These are phyloP conservation scores for Sphaerulina musiva DNA, from an alignment of 2,329 filamentous ascomycete genomes.

Conservation along the genomic window DNA sequence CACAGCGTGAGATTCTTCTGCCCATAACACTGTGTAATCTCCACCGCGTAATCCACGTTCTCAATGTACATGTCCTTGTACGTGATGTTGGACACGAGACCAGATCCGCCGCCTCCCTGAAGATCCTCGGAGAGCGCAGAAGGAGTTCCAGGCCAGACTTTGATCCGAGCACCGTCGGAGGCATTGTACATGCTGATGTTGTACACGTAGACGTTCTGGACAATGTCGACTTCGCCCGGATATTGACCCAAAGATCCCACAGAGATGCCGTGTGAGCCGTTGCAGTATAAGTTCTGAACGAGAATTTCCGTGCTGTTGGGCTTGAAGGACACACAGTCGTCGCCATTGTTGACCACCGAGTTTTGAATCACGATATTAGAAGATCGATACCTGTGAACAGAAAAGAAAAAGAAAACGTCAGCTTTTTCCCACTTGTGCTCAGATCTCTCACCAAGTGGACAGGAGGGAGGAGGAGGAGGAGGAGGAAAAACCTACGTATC, in stretches of 20 bases:
- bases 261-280: constrained; percentile 64
- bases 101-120: constrained; percentile 58
- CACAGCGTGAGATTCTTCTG: constrained; percentile 58
- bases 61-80: constrained; percentile 56
- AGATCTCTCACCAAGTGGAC: neutral
- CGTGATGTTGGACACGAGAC: constrained; percentile 59
- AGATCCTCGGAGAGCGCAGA: constrained; percentile 54
- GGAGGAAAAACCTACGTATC: constrained; percentile 37
- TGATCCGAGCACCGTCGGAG: constrained; percentile 62
- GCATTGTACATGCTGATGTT: constrained; percentile 37
- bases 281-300: constrained; percentile 61
- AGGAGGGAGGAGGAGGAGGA: neutral
- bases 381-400: neutral
- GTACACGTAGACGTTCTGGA: constrained; percentile 56
- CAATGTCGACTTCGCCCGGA: constrained; percentile 55
- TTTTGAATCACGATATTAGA: constrained; percentile 56
- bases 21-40: constrained; percentile 60
- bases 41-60: constrained; percentile 60
- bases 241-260: constrained; percentile 69
- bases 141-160: constrained; percentile 60
- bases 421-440: neutral
- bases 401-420: neutral
- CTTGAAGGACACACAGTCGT: constrained; percentile 70
- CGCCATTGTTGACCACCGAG: constrained; percentile 57
- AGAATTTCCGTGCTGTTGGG: constrained; percentile 64